These are phyloP conservation scores for Phytophthora constricta DNA, from an alignment of 352 stramenopile genomes.

Conservation along the genomic window DNA sequence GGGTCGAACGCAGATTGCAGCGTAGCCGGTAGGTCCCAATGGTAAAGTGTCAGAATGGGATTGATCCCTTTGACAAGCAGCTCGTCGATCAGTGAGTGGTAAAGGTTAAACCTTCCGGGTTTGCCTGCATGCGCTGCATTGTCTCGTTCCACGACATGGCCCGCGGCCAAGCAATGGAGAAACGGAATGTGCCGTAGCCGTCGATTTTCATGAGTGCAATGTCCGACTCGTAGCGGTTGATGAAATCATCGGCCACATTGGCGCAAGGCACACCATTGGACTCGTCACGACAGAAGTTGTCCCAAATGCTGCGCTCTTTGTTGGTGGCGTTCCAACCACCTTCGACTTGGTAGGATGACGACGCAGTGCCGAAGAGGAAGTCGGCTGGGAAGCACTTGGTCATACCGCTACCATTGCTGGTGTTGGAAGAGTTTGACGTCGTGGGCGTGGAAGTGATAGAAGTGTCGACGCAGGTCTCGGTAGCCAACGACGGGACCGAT, in stretches of 20 bases:
- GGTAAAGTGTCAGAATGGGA: conserved; percentile 94
- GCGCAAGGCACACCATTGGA: conserved; percentile 73
- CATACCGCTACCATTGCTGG: conserved; percentile 4
- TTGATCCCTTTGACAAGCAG: conserved; percentile 80
- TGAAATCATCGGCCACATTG: conserved; percentile 94
- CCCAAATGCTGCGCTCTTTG: conserved; percentile 90
- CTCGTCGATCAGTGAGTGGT: conserved; percentile 90
- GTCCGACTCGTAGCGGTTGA: conserved; percentile 90
- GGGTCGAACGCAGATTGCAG: conserved; percentile 83
- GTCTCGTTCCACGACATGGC: conserved; percentile 84
- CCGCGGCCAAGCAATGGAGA: conserved; percentile 88
- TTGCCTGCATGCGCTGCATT: conserved; percentile 55
- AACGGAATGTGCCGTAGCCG: conserved; percentile 91
- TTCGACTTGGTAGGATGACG: conserved; percentile 94
- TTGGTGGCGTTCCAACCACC: conserved; percentile 86
- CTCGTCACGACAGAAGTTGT: conserved; percentile 87
- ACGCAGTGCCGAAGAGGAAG: conserved; percentile 92
- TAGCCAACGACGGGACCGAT: not conserved
- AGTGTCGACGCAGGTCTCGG: conserved; percentile 19
- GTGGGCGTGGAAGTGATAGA: not conserved
- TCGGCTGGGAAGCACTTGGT: conserved; percentile 58
- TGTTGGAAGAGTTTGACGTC: conserved; percentile 1
- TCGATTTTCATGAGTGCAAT: conserved; percentile 92
- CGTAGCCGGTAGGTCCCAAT: conserved; percentile 94
- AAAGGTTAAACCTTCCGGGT: conserved; percentile 91